Conservation (phyloP, 1,284 basidiomycete genomes). For the Thelephora terrestris region DNA sequence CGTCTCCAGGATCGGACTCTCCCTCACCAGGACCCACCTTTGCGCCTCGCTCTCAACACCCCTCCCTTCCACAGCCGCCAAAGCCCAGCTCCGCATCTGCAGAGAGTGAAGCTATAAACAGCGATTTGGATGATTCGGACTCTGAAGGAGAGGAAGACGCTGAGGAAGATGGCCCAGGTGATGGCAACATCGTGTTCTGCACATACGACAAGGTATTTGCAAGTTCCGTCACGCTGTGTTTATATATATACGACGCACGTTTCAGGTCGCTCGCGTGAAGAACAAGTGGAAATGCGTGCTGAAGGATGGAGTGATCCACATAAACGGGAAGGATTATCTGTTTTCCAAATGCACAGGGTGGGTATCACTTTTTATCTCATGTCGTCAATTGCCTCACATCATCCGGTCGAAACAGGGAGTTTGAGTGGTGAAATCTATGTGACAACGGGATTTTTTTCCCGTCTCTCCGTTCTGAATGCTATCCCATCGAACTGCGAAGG, state of each 20-base stretch:
- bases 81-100: constrained; percentile 25
- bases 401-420: constrained; percentile 10
- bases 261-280: constrained; percentile 90
- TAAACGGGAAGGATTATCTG: constrained; percentile 95
- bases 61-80: constrained; percentile 26
- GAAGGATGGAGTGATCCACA: constrained; percentile 96
- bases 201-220: constrained; percentile 89
- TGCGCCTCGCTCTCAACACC: constrained; percentile 41
- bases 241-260: background rate
- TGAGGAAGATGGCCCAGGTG: constrained; percentile 60
- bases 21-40: constrained; percentile 50
- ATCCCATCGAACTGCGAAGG: no score
- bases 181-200: constrained; percentile 93
- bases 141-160: constrained; percentile 70
- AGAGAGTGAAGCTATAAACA: constrained; percentile 85
- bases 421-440: constrained; percentile 15
- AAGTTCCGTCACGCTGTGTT: constrained; percentile 3
- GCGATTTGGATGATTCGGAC: constrained; percentile 92
- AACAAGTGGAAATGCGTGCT: constrained; percentile 99
- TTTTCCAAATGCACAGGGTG: constrained; percentile 93
- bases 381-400: background rate
- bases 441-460: background rate
- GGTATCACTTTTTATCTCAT: constrained; percentile 15
- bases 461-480: background rate
- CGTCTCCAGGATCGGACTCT: constrained; percentile 47